Conservation (phyloP, 2,329 filamentous ascomycete genomes). For the Cercospora brassicicola region DNA sequence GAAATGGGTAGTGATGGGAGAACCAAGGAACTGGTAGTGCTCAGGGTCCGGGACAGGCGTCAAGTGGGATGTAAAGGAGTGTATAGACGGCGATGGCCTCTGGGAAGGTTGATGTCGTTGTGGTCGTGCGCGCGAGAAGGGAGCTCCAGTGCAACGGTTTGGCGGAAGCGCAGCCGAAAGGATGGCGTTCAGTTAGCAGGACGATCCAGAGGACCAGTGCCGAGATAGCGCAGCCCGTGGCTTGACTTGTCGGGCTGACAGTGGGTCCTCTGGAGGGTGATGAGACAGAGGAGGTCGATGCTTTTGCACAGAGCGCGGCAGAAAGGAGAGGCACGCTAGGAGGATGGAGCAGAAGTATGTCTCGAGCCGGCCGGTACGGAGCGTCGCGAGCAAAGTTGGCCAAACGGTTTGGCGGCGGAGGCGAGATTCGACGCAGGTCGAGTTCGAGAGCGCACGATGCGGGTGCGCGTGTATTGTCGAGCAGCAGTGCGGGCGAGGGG, state of each 20-base stretch:
- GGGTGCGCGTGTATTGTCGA: constrained; percentile 13
- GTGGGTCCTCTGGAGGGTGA: constrained; percentile 34
- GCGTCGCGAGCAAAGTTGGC: constrained; percentile 15
- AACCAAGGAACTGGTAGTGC: constrained; percentile 24
- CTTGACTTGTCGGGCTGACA: constrained; percentile 31
- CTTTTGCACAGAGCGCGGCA: constrained; percentile 16
- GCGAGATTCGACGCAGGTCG: constrained; percentile 2
- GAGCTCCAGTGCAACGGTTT: constrained; percentile 35
- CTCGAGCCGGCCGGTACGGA: constrained; percentile 23
- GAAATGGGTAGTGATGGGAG: constrained; percentile 27
- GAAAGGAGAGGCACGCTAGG: constrained; percentile 25
- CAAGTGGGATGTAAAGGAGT: constrained; percentile 39
- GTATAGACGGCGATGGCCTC: constrained; percentile 33
- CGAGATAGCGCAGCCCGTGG: constrained; percentile 36
- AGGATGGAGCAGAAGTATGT: constrained; percentile 13
- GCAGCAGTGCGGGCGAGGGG: constrained; percentile 17
- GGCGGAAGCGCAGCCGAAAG: constrained; percentile 34
- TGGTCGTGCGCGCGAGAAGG: constrained; percentile 29
- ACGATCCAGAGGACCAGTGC: constrained; percentile 37
- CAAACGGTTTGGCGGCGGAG: neutral
- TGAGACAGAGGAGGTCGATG: constrained; percentile 34
- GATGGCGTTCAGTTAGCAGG: constrained; percentile 35
- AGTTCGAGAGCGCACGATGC: neutral
- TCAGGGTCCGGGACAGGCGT: constrained; percentile 37
- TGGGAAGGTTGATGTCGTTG: constrained; percentile 27